phyloP scores from a whole-genome alignment of 2,329 filamentous ascomycete species.

The Aspergillus sp. region DNA sequence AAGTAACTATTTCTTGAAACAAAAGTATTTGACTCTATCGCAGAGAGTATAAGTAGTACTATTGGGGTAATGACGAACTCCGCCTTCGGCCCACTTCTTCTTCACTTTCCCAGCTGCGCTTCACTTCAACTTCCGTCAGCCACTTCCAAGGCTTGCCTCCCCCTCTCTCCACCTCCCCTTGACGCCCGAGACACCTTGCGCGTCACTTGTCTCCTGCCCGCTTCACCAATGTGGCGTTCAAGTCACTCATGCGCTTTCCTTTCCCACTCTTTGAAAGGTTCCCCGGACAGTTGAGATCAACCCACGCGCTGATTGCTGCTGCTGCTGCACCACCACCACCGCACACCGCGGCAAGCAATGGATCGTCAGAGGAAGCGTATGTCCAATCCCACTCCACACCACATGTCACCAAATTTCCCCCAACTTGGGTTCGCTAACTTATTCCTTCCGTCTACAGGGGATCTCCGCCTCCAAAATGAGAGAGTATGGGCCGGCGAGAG shows the following conservation, averaged over 20 bases:
- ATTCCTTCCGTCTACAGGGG: conserved; percentile 57
- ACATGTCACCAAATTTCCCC: background rate
- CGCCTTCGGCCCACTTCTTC: conserved; percentile 6
- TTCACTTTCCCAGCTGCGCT: background rate
- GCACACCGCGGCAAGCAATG: conserved; percentile 39
- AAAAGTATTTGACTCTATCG: too few species aligned
- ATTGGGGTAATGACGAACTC: background rate
- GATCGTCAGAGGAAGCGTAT: conserved; percentile 54
- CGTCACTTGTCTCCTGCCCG: conserved; percentile 7
- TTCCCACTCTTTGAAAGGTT: conserved; percentile 40
- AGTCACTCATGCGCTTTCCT: conserved; percentile 37
- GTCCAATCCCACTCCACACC: conserved; percentile 9
- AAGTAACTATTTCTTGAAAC: too few species aligned
- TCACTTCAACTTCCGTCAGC: conserved; percentile 10
- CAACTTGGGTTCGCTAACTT: background rate
- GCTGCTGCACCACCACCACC: conserved; percentile 10
- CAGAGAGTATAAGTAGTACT: too few species aligned
- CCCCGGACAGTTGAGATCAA: conserved; percentile 34
- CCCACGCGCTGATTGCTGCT: conserved; percentile 18
- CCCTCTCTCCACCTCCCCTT: background rate
- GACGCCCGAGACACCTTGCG: conserved; percentile 16
- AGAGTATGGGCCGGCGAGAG: conserved; percentile 85
- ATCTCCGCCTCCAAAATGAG: conserved; percentile 85
- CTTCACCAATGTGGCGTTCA: conserved; percentile 42
- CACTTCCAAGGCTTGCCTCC: conserved; percentile 1